These are phyloP conservation scores for Salix exigua DNA, from an alignment of 345 rosid species.

Conservation along the genomic window DNA sequence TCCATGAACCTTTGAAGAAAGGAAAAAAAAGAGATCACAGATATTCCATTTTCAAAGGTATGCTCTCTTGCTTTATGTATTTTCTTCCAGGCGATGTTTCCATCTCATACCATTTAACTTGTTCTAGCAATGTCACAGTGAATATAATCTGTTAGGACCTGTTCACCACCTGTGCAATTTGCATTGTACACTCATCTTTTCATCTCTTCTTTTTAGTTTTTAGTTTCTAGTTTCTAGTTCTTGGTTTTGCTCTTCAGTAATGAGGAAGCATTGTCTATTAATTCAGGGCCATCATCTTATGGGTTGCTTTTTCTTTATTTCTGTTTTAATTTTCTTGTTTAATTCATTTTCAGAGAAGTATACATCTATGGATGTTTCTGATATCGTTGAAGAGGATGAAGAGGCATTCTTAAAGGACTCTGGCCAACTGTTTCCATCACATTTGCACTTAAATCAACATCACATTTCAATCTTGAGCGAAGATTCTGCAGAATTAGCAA, in stretches of 20 bases:
- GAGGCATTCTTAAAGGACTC: conserved; percentile 62
- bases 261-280: not conserved
- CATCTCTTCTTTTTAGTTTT: not conserved
- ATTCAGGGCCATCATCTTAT: not conserved
- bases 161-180: not conserved
- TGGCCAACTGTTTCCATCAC: conserved; percentile 39
- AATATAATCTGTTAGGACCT: not conserved
- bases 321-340: not conserved
- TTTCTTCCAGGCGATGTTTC: not conserved
- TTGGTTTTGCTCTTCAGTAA: not conserved
- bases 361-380: conserved; percentile 50
- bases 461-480: conserved; percentile 36
- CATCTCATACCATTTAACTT: not conserved
- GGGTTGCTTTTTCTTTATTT: not conserved
- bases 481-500: conserved; percentile 34
- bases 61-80: conserved; percentile 15
- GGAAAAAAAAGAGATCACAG: conserved; percentile 56
- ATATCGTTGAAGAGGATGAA: conserved; percentile 85
- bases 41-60: conserved; percentile 61
- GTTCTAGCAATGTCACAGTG: not conserved
- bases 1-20: conserved; percentile 70
- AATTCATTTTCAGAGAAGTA: conserved; percentile 52
- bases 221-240: not conserved
- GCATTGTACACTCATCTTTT: not conserved
- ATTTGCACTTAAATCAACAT: conserved; percentile 34